A percentile compares a stretch with the other conserved stretches of the same genome.
Conservation (phyloP, 192 early-diverging fungal genomes). For the Dispira parvispora region DNA sequence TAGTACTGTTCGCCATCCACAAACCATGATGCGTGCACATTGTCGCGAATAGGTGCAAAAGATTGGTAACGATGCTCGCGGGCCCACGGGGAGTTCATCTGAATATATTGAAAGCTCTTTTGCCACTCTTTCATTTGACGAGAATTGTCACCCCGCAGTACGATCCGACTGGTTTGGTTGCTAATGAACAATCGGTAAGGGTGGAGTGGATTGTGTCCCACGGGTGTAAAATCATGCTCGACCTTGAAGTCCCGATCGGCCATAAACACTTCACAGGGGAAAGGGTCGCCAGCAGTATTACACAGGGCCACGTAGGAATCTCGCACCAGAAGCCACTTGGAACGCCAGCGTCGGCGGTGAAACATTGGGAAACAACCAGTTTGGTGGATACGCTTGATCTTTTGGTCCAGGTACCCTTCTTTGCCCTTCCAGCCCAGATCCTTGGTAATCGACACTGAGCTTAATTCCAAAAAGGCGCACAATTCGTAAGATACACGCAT, state of each 20-base stretch:
- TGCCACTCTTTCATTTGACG: slow-evolving; percentile 53
- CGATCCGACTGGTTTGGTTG: slow-evolving; percentile 43
- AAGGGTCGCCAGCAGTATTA: slow-evolving; percentile 27
- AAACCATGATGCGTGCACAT: slow-evolving; percentile 45
- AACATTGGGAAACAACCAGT: slow-evolving; percentile 25
- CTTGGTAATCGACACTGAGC: slow-evolving; percentile 49
- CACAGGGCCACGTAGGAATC: slow-evolving; percentile 46
- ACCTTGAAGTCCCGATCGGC: slow-evolving; percentile 30
- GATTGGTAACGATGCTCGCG: slow-evolving; percentile 44
- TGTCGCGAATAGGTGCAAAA: slow-evolving; percentile 56
- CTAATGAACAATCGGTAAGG: slow-evolving; percentile 39
- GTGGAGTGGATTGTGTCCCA: slow-evolving; percentile 31
- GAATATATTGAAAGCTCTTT: slow-evolving; percentile 37
- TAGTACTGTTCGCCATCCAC: slow-evolving; percentile 66
- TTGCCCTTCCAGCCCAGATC: slow-evolving; percentile 79
- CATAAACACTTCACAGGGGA: slow-evolving; percentile 28
- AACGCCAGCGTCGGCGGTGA: slow-evolving; percentile 34
- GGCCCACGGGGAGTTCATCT: slow-evolving; percentile 42
- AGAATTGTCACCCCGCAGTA: slow-evolving; percentile 46
- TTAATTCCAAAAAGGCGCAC: slow-evolving; percentile 60
- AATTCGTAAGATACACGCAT: slow-evolving; percentile 49
- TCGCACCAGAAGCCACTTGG: slow-evolving; percentile 54
- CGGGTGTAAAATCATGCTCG: slow-evolving; percentile 13
- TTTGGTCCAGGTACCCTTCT: slow-evolving; percentile 52
- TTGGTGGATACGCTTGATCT: slow-evolving; percentile 29